These are phyloP conservation scores for Penicillium cinerascens DNA, from an alignment of 495 filamentous ascomycete genomes.

Conservation along the genomic window DNA sequence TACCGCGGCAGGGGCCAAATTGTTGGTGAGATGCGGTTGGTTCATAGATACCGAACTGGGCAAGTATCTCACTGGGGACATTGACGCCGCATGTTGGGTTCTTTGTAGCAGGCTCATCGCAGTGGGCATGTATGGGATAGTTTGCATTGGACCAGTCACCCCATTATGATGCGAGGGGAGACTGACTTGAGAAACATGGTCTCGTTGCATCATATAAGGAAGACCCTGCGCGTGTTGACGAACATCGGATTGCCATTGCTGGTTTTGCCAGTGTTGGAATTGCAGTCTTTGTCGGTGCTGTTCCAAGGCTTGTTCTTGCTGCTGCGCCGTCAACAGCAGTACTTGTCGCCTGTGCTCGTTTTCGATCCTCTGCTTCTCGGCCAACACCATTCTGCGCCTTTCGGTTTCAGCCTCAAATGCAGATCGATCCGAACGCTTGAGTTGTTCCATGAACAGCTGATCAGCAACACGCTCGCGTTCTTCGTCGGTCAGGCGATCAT, in stretches of 20 bases:
- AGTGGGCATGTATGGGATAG: neutral
- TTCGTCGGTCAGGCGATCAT: constrained; percentile 53
- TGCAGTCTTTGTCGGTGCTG: no score
- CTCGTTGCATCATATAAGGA: no score
- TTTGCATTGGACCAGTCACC: neutral
- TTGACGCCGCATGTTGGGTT: neutral
- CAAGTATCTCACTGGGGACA: neutral
- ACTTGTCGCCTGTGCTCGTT: neutral
- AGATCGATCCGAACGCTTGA: constrained; percentile 44
- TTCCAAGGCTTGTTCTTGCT: no score
- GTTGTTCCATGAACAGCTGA: constrained; percentile 39
- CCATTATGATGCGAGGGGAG: neutral
- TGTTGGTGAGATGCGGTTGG: neutral
- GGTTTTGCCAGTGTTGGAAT: no score
- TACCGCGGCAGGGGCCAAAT: neutral
- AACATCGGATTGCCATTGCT: no score
- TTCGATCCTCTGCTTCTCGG: neutral
- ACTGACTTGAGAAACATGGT: neutral
- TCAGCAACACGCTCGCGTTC: constrained; percentile 48
- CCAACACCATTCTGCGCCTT: neutral
- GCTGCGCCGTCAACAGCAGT: no score
- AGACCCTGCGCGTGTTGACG: no score
- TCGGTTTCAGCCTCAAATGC: constrained; percentile 23
- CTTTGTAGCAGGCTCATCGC: neutral
- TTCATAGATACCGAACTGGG: neutral